Conservation (phyloP, 345 rosid genomes). For the Tarenaya hassleriana region DNA sequence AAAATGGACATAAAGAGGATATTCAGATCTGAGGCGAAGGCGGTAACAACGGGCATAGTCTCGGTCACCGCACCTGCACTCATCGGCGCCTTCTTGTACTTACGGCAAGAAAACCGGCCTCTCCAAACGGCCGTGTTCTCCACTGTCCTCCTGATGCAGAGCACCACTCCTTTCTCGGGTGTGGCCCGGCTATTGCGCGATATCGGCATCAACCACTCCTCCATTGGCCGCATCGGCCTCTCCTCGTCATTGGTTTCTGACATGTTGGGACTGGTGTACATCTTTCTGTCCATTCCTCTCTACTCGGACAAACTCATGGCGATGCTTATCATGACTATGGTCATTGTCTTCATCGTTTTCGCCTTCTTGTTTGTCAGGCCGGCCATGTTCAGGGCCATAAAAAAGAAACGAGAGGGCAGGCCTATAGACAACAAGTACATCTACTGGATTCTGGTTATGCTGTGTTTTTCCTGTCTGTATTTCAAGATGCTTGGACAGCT, state of each 20-base stretch:
- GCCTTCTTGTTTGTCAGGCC: constrained; percentile 19
- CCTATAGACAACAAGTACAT: constrained; percentile 30
- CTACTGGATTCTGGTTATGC: constrained; percentile 20
- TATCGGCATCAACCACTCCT: constrained; percentile 40
- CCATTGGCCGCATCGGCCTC: constrained; percentile 40
- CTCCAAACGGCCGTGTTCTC: neutral
- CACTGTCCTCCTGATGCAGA: constrained; percentile 18
- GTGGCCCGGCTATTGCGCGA: constrained; percentile 43
- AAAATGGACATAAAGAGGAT: constrained; percentile 40
- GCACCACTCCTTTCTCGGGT: constrained; percentile 37
- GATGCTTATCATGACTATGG: neutral
- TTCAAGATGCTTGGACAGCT: neutral
- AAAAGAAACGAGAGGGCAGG: constrained; percentile 27
- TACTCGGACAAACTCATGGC: accelerated
- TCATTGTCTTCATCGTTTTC: neutral
- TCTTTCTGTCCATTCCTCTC: neutral
- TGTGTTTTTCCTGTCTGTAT: constrained; percentile 17
- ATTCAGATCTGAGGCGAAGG: constrained; percentile 24
- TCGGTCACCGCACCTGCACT: constrained; percentile 22
- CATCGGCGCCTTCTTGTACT: neutral
- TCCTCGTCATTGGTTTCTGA: constrained; percentile 36
- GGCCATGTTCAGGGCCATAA: constrained; percentile 17
- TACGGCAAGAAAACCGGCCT: neutral
- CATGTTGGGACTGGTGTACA: constrained; percentile 1
- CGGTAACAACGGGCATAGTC: constrained; percentile 25